A percentile compares a stretch with the other conserved stretches of the same genome.
Evolutionary conservation across 768 basidiomycete genomes (phyloP).

Genomic region (Serendipita sp.): DNA sequence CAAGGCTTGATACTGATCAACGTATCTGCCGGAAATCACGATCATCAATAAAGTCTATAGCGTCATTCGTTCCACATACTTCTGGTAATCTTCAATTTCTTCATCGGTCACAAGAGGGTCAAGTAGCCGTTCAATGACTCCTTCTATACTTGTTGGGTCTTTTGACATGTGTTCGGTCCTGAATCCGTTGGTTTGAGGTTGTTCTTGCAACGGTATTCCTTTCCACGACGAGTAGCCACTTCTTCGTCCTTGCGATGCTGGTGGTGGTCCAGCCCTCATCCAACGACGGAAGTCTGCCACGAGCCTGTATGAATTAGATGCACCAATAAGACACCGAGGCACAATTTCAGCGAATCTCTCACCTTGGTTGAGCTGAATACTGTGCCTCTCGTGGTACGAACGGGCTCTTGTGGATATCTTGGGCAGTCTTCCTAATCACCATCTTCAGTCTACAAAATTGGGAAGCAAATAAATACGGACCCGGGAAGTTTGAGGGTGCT

Average conservation of each 20-base stretch:
- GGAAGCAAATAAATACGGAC: constrained; percentile 25
- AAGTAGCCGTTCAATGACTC: constrained; percentile 39
- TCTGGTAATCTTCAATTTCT: constrained; percentile 59
- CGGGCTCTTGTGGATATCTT: constrained; percentile 55
- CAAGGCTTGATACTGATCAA: background rate
- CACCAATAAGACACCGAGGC: background rate
- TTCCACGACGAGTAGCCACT: constrained; percentile 22
- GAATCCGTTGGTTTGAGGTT: constrained; percentile 19
- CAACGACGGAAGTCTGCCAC: constrained; percentile 67
- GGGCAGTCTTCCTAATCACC: constrained; percentile 43
- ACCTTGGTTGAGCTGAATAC: constrained; percentile 24
- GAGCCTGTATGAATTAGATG: constrained; percentile 27
- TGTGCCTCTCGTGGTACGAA: constrained; percentile 45
- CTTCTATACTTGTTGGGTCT: constrained; percentile 26
- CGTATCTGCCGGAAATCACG: background rate
- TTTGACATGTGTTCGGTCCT: constrained; percentile 8
- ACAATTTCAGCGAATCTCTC: background rate
- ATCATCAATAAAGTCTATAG: background rate
- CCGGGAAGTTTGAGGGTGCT: constrained; percentile 71
- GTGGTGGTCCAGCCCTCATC: constrained; percentile 43
- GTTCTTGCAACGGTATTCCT: constrained; percentile 23
- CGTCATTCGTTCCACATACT: constrained; percentile 24
- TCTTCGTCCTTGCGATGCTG: constrained; percentile 27
- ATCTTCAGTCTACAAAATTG: background rate
- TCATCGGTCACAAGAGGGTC: constrained; percentile 45